Evolutionary conservation across 257 asterid genomes (phyloP).

Genomic region (Plectranthus barbatus): DNA sequence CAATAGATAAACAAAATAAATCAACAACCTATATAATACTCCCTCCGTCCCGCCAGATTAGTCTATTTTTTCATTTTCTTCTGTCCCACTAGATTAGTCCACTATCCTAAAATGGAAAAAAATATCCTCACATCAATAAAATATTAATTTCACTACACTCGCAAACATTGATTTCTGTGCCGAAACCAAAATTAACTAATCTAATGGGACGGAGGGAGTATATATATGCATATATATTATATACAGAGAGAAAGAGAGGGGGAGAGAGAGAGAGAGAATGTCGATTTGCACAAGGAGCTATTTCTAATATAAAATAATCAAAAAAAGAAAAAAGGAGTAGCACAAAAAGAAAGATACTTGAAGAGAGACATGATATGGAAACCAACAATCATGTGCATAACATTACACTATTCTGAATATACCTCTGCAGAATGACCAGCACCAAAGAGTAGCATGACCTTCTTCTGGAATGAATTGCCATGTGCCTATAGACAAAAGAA

Average conservation of each 20-base stretch:
- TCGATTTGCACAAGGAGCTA: neutral
- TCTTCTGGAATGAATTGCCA: constrained; percentile 95
- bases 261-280: neutral
- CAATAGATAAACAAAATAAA: neutral
- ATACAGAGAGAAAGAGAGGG: too few species aligned
- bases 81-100: too few species aligned
- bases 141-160: too few species aligned
- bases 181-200: too few species aligned
- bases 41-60: too few species aligned
- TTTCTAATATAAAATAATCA: neutral
- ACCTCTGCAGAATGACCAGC: constrained; percentile 67
- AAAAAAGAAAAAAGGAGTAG: neutral
- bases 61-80: too few species aligned
- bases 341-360: neutral
- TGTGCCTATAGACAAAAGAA: constrained; percentile 38
- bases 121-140: too few species aligned
- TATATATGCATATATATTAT: too few species aligned
- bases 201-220: too few species aligned
- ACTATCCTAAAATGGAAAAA: too few species aligned
- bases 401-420: constrained; percentile 7
- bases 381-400: neutral
- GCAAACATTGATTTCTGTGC: too few species aligned
- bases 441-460: constrained; percentile 79
- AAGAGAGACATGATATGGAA: neutral
- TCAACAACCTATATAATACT: neutral